Evolutionary conservation across 2,329 filamentous ascomycete genomes (phyloP).

Genomic region (Tricladium varicosporioides): DNA sequence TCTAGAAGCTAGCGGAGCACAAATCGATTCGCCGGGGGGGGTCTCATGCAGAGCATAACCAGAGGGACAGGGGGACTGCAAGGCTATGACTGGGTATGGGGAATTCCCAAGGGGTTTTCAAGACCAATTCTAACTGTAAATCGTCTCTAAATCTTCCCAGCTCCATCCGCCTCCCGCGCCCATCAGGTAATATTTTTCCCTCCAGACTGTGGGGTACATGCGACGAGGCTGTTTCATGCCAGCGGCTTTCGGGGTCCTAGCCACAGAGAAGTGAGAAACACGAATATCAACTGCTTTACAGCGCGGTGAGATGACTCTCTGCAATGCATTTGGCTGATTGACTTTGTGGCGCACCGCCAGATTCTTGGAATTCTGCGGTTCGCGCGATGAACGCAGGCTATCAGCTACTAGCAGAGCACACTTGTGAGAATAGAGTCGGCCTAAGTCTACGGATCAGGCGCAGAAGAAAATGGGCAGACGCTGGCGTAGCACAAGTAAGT

Average conservation of each 20-base stretch:
- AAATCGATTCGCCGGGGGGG: slow-evolving; percentile 1
- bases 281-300: not conserved
- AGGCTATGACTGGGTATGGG: slow-evolving; percentile 15
- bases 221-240: slow-evolving; percentile 11
- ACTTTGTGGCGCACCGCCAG: not conserved
- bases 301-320: not conserved
- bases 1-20: slow-evolving; percentile 2
- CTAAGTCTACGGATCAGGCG: not conserved
- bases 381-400: not conserved
- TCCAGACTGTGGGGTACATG: slow-evolving; percentile 22
- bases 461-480: not conserved
- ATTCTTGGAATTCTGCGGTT: not conserved
- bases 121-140: slow-evolving; percentile 10
- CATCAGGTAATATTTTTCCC: slow-evolving; percentile 16
- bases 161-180: not conserved
- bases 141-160: not conserved
- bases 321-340: not conserved
- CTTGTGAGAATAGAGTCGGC: not conserved
- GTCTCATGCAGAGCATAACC: slow-evolving; percentile 5
- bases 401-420: not conserved
- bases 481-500: not conserved
- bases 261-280: not conserved
- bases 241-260: not conserved
- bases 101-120: slow-evolving; percentile 4
- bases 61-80: not conserved